Conservation (phyloP, 2,329 filamentous ascomycete genomes). For the Diaporthe humulicola region DNA sequence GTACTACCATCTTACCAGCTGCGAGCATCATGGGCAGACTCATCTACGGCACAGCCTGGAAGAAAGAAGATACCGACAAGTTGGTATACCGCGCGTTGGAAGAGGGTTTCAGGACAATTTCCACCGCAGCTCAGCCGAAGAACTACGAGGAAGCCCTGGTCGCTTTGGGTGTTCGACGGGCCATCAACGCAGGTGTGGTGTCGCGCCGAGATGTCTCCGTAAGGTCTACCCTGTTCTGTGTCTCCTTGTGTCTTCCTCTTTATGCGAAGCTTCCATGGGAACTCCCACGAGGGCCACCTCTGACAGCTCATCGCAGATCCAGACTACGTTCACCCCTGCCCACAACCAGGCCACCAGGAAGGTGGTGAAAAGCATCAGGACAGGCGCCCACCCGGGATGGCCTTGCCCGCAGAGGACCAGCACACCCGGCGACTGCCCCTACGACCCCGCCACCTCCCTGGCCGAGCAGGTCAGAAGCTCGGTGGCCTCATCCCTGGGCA, state of each 20-base stretch:
- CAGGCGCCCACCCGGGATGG: neutral
- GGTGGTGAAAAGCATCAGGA: neutral
- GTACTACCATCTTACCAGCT: neutral
- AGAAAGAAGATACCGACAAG: conserved; percentile 75
- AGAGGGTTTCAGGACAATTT: conserved; percentile 79
- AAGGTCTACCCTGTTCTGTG: conserved; percentile 17
- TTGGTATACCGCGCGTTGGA: conserved; percentile 78
- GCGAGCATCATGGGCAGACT: conserved; percentile 47
- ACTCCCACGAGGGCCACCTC: conserved; percentile 24
- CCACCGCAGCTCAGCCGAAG: conserved; percentile 83
- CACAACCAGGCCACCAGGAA: conserved; percentile 63
- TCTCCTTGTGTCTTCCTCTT: neutral
- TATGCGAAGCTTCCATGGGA: neutral
- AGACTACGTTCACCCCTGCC: conserved; percentile 85
- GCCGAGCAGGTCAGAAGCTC: conserved; percentile 76
- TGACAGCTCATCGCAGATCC: conserved; percentile 63
- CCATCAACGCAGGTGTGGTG: conserved; percentile 71
- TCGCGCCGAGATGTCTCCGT: conserved; percentile 41
- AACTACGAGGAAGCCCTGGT: conserved; percentile 83
- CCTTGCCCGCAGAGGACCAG: neutral
- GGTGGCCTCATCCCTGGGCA: conserved; percentile 74
- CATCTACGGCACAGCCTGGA: conserved; percentile 90
- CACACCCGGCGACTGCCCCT: conserved; percentile 71
- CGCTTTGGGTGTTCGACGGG: conserved; percentile 74
- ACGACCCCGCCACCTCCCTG: conserved; percentile 69